A percentile compares a stretch with the other conserved stretches of the same genome.
Evolutionary conservation across 208 protist genomes (phyloP).

Genomic region (Wallacemonas sp.): DNA sequence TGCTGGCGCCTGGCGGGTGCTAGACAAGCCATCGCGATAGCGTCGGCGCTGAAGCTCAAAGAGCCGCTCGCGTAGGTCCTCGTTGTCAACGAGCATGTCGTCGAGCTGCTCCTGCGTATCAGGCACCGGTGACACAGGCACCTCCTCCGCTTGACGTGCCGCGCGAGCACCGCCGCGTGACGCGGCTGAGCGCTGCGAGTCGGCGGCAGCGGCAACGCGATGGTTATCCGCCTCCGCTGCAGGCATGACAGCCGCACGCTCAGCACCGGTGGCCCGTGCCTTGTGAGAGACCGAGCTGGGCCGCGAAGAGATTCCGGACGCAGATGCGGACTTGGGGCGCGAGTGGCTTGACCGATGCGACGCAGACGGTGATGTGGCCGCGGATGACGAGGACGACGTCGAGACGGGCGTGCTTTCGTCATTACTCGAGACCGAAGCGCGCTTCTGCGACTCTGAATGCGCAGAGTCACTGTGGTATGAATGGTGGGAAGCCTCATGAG

Average conservation of each 20-base stretch:
- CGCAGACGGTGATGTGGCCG: neutral
- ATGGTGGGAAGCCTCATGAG: neutral
- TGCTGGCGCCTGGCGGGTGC: conserved; percentile 11
- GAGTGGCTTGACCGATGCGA: neutral
- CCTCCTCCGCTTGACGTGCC: neutral
- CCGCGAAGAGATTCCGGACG: neutral
- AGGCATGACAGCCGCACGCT: neutral
- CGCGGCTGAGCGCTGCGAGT: neutral
- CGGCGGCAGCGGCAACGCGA: neutral
- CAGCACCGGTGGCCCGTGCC: conserved; percentile 1
- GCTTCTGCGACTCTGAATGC: too few relatives aligned
- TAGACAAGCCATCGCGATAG: conserved; percentile 21
- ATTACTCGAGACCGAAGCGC: too few relatives aligned
- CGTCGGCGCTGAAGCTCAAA: conserved; percentile 27
- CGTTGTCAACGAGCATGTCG: conserved; percentile 40
- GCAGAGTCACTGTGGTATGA: too few relatives aligned
- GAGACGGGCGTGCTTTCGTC: neutral
- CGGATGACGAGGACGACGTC: neutral
- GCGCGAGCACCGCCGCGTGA: neutral
- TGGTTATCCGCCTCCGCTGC: neutral
- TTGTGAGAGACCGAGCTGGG: neutral
- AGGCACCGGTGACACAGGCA: conserved; percentile 11
- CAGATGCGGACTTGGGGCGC: neutral
- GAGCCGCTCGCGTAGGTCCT: conserved; percentile 36
- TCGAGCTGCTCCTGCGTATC: conserved; percentile 39